Percentiles rank a stretch among this genome's conserved stretches.
Evolutionary conservation across 441 rosid genomes (phyloP).

Genomic region (Pelargonium cotyledonis): DNA sequence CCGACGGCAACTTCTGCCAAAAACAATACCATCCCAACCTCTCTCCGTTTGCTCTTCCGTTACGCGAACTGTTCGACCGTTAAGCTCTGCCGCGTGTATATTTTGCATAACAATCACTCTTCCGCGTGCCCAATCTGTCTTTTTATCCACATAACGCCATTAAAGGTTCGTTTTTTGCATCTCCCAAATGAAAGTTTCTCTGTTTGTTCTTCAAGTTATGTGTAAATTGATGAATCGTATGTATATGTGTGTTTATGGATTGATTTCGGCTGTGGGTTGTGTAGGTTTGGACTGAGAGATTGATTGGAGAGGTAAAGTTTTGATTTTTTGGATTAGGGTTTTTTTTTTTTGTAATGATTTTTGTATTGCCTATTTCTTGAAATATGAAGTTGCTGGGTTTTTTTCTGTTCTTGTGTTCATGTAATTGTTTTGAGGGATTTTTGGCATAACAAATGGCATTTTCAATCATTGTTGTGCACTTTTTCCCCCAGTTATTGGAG

Average conservation of each 20-base stretch:
- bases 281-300: too few species aligned
- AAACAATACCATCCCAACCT: background rate
- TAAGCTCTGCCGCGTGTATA: conserved; percentile 8
- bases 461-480: background rate
- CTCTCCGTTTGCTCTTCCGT: conserved; percentile 2
- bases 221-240: too few species aligned
- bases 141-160: background rate
- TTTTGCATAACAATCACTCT: background rate
- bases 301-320: too few species aligned
- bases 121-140: background rate
- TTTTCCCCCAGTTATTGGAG: background rate
- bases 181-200: background rate
- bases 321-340: too few species aligned
- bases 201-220: background rate
- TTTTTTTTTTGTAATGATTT: too few species aligned
- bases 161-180: background rate
- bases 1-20: background rate
- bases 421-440: too few species aligned
- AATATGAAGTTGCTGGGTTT: too few species aligned
- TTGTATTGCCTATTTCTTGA: too few species aligned
- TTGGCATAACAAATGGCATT: too few species aligned
- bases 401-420: too few species aligned
- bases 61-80: conserved; percentile 2
- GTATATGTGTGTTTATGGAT: too few species aligned
- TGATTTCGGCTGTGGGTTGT: too few species aligned